Evolutionary conservation across 148 eudicot genomes (phyloP).

Genomic region (Cornus kousa): DNA sequence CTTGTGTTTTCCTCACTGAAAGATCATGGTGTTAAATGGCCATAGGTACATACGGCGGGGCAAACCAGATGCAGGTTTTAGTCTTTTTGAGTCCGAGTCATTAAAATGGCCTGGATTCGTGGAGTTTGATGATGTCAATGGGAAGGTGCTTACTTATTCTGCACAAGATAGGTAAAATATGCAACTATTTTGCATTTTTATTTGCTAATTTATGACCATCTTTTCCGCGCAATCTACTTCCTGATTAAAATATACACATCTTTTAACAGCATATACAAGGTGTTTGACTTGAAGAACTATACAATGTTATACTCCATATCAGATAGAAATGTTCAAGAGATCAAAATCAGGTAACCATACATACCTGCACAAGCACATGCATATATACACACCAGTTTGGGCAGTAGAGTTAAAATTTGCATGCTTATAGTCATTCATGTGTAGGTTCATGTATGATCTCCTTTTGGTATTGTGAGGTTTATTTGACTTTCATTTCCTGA

Average conservation of each 20-base stretch:
- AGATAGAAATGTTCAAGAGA: slow-evolving; percentile 86
- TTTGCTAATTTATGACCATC: background rate
- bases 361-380: background rate
- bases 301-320: slow-evolving; percentile 82
- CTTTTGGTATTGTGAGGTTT: background rate
- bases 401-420: background rate
- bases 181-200: background rate
- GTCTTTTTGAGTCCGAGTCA: slow-evolving; percentile 85
- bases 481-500: background rate
- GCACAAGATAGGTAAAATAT: slow-evolving; percentile 64
- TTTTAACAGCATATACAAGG: slow-evolving; percentile 65
- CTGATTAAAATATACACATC: background rate
- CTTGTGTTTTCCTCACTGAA: background rate
- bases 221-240: background rate
- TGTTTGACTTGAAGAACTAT: slow-evolving; percentile 80
- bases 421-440: no score
- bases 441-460: no score
- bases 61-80: slow-evolving; percentile 86
- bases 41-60: slow-evolving; percentile 78
- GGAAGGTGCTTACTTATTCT: slow-evolving; percentile 74
- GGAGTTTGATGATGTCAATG: slow-evolving; percentile 90
- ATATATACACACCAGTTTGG: background rate
- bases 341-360: slow-evolving; percentile 67
- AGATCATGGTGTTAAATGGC: background rate
- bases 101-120: slow-evolving; percentile 96